These are phyloP conservation scores for Quillaja saponaria DNA, from an alignment of 306 rosid genomes.

Conservation along the genomic window DNA sequence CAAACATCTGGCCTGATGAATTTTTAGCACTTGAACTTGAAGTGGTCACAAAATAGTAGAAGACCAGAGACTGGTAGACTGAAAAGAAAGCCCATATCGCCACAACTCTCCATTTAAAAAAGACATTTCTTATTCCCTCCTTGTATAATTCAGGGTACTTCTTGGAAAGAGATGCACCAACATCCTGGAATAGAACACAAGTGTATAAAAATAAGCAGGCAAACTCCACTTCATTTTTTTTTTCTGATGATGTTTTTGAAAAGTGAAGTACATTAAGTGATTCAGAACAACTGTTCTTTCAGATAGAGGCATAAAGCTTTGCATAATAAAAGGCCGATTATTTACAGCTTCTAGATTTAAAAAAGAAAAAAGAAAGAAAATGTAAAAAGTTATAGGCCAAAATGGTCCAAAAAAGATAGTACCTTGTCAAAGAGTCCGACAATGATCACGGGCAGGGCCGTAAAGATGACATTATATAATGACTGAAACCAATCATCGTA, in stretches of 20 bases:
- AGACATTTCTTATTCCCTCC: constrained; percentile 82
- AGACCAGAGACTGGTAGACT: constrained; percentile 81
- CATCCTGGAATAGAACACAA: constrained; percentile 59
- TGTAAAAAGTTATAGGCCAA: constrained; percentile 1
- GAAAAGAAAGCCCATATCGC: constrained; percentile 88
- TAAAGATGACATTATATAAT: constrained; percentile 84
- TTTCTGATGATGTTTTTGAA: too few relatives aligned
- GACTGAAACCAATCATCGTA: constrained; percentile 98
- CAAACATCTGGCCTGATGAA: constrained; percentile 72
- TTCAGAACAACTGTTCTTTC: too few relatives aligned
- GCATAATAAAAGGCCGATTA: neutral
- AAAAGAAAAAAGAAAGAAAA: too few relatives aligned
- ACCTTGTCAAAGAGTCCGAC: constrained; percentile 98
- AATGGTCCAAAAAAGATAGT: constrained; percentile 32
- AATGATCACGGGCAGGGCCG: constrained; percentile 89
- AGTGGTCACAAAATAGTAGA: constrained; percentile 60
- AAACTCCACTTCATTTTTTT: too few relatives aligned
- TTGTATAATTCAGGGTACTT: constrained; percentile 88
- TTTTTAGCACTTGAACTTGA: constrained; percentile 59
- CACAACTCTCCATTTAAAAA: constrained; percentile 91
- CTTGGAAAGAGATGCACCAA: constrained; percentile 86
- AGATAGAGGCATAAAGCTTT: neutral
- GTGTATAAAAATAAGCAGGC: neutral
- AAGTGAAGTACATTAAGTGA: constrained; percentile 18
- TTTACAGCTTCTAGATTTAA: neutral